Base-by-base conservation (phyloP, 129 eudicot species). In the Deinandra increscens region DNA sequence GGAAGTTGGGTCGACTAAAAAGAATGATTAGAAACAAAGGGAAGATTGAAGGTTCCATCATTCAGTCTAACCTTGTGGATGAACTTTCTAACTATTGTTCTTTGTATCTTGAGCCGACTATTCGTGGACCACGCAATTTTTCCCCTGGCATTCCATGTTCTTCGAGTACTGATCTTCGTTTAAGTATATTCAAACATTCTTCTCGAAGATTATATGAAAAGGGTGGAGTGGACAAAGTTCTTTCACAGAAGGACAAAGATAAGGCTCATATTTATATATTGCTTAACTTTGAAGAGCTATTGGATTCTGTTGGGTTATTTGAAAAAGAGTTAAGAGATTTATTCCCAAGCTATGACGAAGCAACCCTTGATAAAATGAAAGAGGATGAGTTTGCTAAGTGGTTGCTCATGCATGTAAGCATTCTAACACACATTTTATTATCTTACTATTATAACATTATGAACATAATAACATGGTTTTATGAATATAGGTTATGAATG, bases 161-260 rank as follows among this genome's bases (percentile, higher is more conserved):
- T 14, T 46, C 2, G 14, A 34, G 4, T 17, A 26, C 66, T 3
- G 66, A 60, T 18, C n/a, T n/a, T 58, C 64, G 20, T 4, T 58
- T 58, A 58, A 58, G 42, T 43, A 43, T 43, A 43, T 43, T 43
- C 0, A 43, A 43, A 43, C n/a, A 43, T 43, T 15, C 15, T 3
- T 58, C 64, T 12, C 10, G 41, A 13, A 58, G 64, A 58, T 59
- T 59, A 59, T 59, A 29, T 59, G 64, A 31, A 14, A 59, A 59
- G 18, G 18, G 42, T 31, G 42, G 64, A 1, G 3, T 26, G 31
- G 31, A n/a, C n/a, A n/a, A n/a, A n/a, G n/a, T n/a, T n/a, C n/a
- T 26, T 26, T 26, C 31, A 26, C 31, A 1, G 3, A 26, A 3
- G 31, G 31, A 6, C 2, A n/a, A n/a, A n/a, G n/a, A n/a, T n/a